A percentile compares a stretch with the other conserved stretches of the same genome.
Conservation (phyloP, 2,329 filamentous ascomycete genomes). For the Verticillium klebahnii region DNA sequence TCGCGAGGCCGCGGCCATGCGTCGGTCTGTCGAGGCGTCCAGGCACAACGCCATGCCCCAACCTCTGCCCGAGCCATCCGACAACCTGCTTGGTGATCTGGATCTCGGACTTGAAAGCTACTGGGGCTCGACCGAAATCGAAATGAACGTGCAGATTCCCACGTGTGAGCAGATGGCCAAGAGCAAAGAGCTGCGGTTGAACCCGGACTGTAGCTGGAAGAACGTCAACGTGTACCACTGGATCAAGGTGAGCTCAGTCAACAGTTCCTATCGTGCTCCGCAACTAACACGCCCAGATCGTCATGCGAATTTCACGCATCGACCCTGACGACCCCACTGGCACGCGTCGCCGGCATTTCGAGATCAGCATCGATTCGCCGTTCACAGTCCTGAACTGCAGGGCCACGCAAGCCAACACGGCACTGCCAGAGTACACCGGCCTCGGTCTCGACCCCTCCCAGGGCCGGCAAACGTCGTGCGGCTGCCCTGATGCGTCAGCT, state of each 20-base stretch:
- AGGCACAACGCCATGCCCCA: constrained; percentile 32
- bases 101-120: constrained; percentile 65
- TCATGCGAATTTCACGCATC: constrained; percentile 83
- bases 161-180: constrained; percentile 83
- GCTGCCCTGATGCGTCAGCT: constrained; percentile 56
- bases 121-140: constrained; percentile 87
- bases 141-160: constrained; percentile 88
- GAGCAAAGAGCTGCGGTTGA: constrained; percentile 60
- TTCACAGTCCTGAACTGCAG: constrained; percentile 91
- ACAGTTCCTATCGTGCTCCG: neutral
- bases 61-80: constrained; percentile 46
- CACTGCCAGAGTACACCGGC: constrained; percentile 70
- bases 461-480: constrained; percentile 44
- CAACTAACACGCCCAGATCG: constrained; percentile 53
- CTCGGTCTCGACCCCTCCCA: constrained; percentile 32
- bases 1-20: constrained; percentile 37
- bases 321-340: constrained; percentile 70
- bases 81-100: constrained; percentile 77
- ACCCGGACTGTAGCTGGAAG: constrained; percentile 90
- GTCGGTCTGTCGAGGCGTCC: constrained; percentile 51
- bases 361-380: constrained; percentile 94
- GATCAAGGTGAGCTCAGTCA: constrained; percentile 69
- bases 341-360: constrained; percentile 79
- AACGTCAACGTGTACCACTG: constrained; percentile 93
- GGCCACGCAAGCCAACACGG: constrained; percentile 86